Evolutionary conservation across 345 rosid species (phyloP).

Genomic region (Brassica rapa): DNA sequence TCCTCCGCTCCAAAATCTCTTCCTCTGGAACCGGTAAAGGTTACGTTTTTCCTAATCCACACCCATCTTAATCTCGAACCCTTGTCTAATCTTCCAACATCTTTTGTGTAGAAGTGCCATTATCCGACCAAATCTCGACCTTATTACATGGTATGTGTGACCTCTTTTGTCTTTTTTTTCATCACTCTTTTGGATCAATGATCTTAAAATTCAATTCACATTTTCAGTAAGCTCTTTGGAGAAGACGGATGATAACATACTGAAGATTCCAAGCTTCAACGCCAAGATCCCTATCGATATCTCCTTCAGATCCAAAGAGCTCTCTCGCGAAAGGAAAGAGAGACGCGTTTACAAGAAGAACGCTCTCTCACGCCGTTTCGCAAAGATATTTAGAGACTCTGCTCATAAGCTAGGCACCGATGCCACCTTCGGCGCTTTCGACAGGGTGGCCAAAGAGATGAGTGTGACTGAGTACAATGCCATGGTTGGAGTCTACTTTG

Average conservation of each 20-base stretch:
- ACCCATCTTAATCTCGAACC: background rate
- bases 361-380: constrained; percentile 41
- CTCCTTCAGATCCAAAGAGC: constrained; percentile 46
- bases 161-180: background rate
- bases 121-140: constrained; percentile 22
- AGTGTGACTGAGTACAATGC: constrained; percentile 69
- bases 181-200: background rate
- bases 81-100: background rate
- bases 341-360: constrained; percentile 51
- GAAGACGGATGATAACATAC: background rate
- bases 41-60: no score
- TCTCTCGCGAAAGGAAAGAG: constrained; percentile 60
- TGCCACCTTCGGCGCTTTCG: constrained; percentile 46
- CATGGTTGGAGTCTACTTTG: constrained; percentile 50
- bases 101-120: constrained; percentile 23
- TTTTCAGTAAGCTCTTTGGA: constrained; percentile 23
- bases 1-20: constrained; percentile 4
- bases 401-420: constrained; percentile 58
- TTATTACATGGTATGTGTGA: constrained; percentile 30
- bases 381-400: constrained; percentile 41
- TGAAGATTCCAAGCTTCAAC: constrained; percentile 51
- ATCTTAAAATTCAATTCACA: background rate
- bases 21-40: background rate
- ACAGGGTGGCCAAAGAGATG: constrained; percentile 60
- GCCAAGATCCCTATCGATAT: constrained; percentile 17